Conservation (phyloP, 768 basidiomycete species). For the Sporobolomyces pararoseus region DNA sequence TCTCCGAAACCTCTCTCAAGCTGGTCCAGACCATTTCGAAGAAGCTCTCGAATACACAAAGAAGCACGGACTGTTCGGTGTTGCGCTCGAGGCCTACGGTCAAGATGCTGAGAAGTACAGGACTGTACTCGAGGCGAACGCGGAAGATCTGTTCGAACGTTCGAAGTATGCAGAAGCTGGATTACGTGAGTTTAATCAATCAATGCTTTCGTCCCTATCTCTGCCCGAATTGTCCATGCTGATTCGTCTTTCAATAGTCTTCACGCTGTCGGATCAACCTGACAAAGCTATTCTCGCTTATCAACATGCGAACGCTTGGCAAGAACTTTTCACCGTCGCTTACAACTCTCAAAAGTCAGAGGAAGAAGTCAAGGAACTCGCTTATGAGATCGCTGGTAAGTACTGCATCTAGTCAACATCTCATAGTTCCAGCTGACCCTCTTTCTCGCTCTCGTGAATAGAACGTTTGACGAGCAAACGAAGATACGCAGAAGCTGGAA, state of each 20-base stretch:
- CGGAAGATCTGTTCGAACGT: conserved; percentile 63
- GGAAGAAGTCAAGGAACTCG: conserved; percentile 63
- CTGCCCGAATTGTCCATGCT: neutral
- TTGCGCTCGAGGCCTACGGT: conserved; percentile 74
- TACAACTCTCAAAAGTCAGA: conserved; percentile 54
- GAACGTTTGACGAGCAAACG: conserved; percentile 80
- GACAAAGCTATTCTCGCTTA: conserved; percentile 79
- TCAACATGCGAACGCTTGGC: conserved; percentile 84
- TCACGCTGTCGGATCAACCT: conserved; percentile 62
- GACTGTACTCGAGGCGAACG: conserved; percentile 43
- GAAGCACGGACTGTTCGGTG: conserved; percentile 67
- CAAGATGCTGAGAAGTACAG: conserved; percentile 55
- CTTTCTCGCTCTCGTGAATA: conserved; percentile 47
- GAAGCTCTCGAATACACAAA: conserved; percentile 78
- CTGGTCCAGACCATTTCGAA: conserved; percentile 70
- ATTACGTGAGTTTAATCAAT: conserved; percentile 55
- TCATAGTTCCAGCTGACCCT: neutral
- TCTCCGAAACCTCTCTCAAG: conserved; percentile 65
- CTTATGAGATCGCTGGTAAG: conserved; percentile 75
- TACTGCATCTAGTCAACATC: conserved; percentile 6
- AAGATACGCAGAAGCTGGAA: conserved; percentile 71
- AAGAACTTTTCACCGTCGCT: conserved; percentile 81
- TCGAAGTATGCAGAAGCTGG: conserved; percentile 81
- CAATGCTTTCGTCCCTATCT: no score
- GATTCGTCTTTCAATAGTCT: conserved; percentile 53